Base-by-base conservation (phyloP, 148 eudicot genomes). In the Chenopodium album region DNA sequence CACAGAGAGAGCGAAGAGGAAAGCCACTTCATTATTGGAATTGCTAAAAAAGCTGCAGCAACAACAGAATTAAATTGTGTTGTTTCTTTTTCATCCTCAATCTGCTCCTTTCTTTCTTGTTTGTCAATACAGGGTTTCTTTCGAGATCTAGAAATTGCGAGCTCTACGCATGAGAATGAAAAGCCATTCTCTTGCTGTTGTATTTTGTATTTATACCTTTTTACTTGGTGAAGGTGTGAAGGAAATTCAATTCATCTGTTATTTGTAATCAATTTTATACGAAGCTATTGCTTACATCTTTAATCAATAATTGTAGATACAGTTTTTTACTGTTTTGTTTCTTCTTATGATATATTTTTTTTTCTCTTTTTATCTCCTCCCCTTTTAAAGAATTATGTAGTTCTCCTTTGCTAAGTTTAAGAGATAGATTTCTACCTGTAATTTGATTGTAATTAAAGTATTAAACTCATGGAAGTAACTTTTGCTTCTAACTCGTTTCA, bases 1-100 rank as follows among this genome's bases (percentile, higher is more conserved):
- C 17, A 93, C 96, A 0, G 97, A 95, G 76, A 88, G 98, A 80
- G 96, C 97, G 0, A 91, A 95, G 89, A 77, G 96, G 84, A 95
- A 95, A 86, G 98, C 98, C 17, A 91, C 88, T 41, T 91, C 94
- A 0, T 87, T 95, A 81, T 78, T 95, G 89, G 98, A 92, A 82
- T 92, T 89, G 78, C 91, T 95, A 34, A 84, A 89, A 32, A 93
- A 87, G 79, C 77, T 84, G 79, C 62, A 56, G 62, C 17, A 56
- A 50, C 92, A 85, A 59, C 92, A 84, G 71, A 69, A 77, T 50
- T 80, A 73, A 80, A 69, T 26, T 76, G 32, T 76, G 76, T 26
- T 71, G 62, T 62, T 41, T 73, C 29, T 26, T 72, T 65, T 78
- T 29, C 41, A 12, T 17, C 7, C 32, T 52, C 52, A 13, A 47